phyloP scores from a whole-genome alignment of 108 stramenopile genomes.

The Skeletonema grethae region DNA sequence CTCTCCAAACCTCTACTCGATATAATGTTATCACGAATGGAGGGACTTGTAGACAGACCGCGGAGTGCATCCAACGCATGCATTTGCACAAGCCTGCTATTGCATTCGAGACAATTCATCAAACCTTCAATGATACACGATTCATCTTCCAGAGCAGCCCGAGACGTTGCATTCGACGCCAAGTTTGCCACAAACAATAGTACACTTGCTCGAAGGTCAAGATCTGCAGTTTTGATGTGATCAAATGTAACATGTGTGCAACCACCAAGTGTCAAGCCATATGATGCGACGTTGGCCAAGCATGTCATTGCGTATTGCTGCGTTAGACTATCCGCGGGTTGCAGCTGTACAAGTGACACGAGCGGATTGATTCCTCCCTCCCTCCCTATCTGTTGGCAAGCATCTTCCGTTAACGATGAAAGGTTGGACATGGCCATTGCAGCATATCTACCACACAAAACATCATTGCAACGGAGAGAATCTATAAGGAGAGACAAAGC shows the following conservation, averaged over 20 bases:
- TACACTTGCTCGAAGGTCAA: constrained; percentile 65
- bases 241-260: constrained; percentile 48
- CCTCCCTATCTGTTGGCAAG: constrained; percentile 62
- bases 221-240: constrained; percentile 61
- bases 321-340: constrained; percentile 63
- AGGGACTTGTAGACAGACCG: constrained; percentile 64
- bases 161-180: constrained; percentile 62
- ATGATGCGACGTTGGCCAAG: constrained; percentile 77
- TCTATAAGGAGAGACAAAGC: constrained; percentile 63
- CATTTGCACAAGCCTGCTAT: constrained; percentile 47
- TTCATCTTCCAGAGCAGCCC: constrained; percentile 27
- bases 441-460: constrained; percentile 78
- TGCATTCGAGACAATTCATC: constrained; percentile 33
- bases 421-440: constrained; percentile 86
- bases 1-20: constrained; percentile 51
- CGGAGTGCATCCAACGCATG: constrained; percentile 69
- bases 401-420: constrained; percentile 53
- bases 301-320: constrained; percentile 79
- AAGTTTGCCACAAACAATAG: constrained; percentile 78
- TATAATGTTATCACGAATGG: constrained; percentile 63
- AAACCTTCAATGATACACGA: constrained; percentile 11
- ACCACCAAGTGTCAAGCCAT: constrained; percentile 50
- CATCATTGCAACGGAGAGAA: constrained; percentile 68
- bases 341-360: constrained; percentile 30
- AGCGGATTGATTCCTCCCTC: constrained; percentile 63